phyloP scores from a whole-genome alignment of 208 protist species.

The Leishmania braziliensis region DNA sequence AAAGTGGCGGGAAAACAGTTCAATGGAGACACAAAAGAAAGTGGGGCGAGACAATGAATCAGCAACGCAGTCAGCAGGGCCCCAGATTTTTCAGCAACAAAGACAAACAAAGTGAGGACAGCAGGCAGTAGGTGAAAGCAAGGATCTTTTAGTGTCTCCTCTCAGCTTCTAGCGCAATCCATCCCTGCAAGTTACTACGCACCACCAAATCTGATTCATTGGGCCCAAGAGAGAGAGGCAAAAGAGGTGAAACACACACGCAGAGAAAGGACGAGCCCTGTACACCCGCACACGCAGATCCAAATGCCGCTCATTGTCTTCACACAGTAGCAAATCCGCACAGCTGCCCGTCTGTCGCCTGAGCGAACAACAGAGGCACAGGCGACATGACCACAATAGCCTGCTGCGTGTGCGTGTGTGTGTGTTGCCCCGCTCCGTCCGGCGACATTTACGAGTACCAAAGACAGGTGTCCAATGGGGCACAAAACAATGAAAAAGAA shows the following conservation, averaged over 20 bases:
- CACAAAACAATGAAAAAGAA: slow-evolving; percentile 7
- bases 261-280: slow-evolving; percentile 2
- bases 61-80: background rate
- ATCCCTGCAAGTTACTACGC: background rate
- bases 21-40: background rate
- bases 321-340: background rate
- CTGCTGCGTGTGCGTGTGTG: background rate
- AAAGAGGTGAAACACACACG: background rate
- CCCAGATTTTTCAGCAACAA: slow-evolving; percentile 1
- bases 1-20: background rate
- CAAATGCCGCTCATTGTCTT: background rate
- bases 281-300: background rate
- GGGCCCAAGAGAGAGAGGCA: background rate
- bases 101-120: background rate
- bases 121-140: background rate
- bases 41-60: background rate
- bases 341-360: slow-evolving; percentile 1
- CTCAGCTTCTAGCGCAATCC: background rate
- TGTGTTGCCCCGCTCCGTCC: too few relatives aligned
- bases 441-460: background rate
- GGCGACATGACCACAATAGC: background rate
- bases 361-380: background rate
- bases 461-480: background rate
- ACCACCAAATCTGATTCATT: background rate
- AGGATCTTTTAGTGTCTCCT: background rate